Base-by-base conservation (phyloP, 805 yeast species). In the Tetrapisispora namnaoensis region DNA sequence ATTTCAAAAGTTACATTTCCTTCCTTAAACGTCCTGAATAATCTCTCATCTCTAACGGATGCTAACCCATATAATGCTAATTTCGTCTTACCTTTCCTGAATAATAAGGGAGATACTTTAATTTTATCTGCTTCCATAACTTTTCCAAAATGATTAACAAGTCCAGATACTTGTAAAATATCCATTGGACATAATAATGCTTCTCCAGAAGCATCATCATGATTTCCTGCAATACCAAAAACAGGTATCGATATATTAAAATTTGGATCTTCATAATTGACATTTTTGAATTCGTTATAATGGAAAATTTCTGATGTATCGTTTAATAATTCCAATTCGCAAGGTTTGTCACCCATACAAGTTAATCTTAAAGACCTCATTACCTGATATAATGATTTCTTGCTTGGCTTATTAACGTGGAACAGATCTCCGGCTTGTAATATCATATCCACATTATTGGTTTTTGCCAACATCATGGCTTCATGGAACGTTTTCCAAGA, bases 131-230 rank as follows among this genome's bases (percentile, higher is more conserved):
- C 81, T 53, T 87, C 83, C 20, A 75, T 70, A 1, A 87, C 83
- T 55, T 84, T 77, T 1, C 99, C 99, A 65, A 88, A 89, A 68
- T 89, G 95, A 64, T 93, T 93, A 28, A 93, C 68, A 48, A 90
- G 68, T 0, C 98, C 98, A 2, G 87, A 70, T 7, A 85, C 86
- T 18, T 86, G 77, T 13, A 93, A 68, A 3, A 93, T 68, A 65
- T 93, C 99, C 72, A 93, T 71, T 0, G 99, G 95, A 48, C 90
- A 81, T 14, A 93, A 69, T 47, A 86, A 68, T 21, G 83, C 82
- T 47, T 80, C 86, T 1, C 98, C 98, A 0, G 95, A 86, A 3
- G 96, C 87, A 66, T 93, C 98, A 66, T 93, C 99, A 63, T 93
- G 99, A 59, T 93, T 93, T 2, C 99, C 99, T 42, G 91, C 80